These are phyloP conservation scores for Dactylellina parvicollis DNA, from an alignment of 2,329 filamentous ascomycete genomes.

Conservation along the genomic window DNA sequence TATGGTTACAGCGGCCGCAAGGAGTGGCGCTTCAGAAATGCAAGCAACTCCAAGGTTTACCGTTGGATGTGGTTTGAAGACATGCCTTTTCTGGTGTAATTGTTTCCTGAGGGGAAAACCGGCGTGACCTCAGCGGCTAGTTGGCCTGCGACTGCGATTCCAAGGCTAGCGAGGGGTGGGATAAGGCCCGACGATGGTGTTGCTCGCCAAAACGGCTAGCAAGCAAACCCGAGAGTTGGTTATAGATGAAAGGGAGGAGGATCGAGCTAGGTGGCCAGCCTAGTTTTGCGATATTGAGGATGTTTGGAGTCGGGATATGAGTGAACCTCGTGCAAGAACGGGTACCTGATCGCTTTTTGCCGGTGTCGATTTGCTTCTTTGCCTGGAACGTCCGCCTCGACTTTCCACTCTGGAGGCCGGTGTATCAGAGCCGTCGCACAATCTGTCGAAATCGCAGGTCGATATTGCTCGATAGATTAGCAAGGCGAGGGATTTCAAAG, in stretches of 20 bases:
- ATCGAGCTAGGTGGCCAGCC: conserved; percentile 14
- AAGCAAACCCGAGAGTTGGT: conserved; percentile 3
- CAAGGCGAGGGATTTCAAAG: conserved; percentile 8
- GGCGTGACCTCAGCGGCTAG: conserved; percentile 40
- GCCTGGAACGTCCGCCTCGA: conserved; percentile 20
- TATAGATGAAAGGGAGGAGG: conserved; percentile 25
- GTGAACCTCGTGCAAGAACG: conserved; percentile 34
- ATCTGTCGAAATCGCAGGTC: conserved; percentile 16
- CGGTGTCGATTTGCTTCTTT: conserved; percentile 24
- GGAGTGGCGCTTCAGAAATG: conserved; percentile 32
- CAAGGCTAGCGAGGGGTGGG: conserved; percentile 27
- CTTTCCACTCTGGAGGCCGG: conserved; percentile 24
- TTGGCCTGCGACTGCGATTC: conserved; percentile 19
- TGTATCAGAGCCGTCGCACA: conserved; percentile 51
- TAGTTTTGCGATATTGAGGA: conserved; percentile 44
- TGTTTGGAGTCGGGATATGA: conserved; percentile 17
- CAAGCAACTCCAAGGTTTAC: conserved; percentile 38
- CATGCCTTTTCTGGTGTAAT: conserved; percentile 45
- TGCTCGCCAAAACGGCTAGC: conserved; percentile 34
- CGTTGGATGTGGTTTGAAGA: conserved; percentile 43
- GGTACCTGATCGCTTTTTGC: conserved; percentile 46
- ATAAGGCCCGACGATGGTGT: conserved; percentile 24
- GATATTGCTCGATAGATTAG: conserved; percentile 8
- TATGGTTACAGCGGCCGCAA: not conserved
- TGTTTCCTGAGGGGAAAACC: conserved; percentile 26